Evolutionary conservation across 805 yeast genomes (phyloP).

Genomic region (Henningerozyma blattae): DNA sequence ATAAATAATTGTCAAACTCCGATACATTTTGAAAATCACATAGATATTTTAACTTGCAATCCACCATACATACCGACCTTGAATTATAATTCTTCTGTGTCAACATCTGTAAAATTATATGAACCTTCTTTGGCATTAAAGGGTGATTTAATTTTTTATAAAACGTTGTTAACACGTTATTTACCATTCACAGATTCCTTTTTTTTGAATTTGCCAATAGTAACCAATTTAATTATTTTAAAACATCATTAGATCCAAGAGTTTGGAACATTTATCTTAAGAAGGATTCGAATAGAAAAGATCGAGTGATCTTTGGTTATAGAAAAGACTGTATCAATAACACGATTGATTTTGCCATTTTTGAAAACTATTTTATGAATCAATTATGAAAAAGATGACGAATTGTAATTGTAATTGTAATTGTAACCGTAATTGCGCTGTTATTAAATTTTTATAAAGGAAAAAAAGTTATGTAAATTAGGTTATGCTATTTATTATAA

Average conservation of each 20-base stretch:
- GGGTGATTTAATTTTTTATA: slow-evolving; percentile 66
- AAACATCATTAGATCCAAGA: slow-evolving; percentile 6
- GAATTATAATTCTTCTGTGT: slow-evolving; percentile 31
- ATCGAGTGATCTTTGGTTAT: slow-evolving; percentile 61
- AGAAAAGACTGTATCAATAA: too few species aligned
- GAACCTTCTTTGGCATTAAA: slow-evolving; percentile 77
- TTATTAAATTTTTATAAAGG: too few species aligned
- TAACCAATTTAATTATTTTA: slow-evolving; percentile 40
- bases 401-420: too few species aligned
- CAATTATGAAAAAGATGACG: too few species aligned
- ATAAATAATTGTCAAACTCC: background rate
- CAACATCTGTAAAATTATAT: slow-evolving; percentile 49
- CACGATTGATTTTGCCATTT: too few species aligned
- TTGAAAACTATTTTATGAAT: too few species aligned
- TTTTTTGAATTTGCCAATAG: slow-evolving; percentile 65
- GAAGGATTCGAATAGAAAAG: slow-evolving; percentile 38
- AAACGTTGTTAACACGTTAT: slow-evolving; percentile 37
- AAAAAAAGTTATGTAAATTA: too few species aligned
- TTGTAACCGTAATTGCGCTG: too few species aligned
- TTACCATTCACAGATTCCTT: slow-evolving; percentile 36
- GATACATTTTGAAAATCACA: slow-evolving; percentile 1
- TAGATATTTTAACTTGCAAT: slow-evolving; percentile 62
- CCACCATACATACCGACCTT: slow-evolving; percentile 68
- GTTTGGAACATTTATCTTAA: slow-evolving; percentile 40
- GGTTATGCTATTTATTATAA: too few species aligned